These are phyloP conservation scores for Friedmanniomyces endolithicus DNA, from an alignment of 495 filamentous ascomycete genomes.

Conservation along the genomic window DNA sequence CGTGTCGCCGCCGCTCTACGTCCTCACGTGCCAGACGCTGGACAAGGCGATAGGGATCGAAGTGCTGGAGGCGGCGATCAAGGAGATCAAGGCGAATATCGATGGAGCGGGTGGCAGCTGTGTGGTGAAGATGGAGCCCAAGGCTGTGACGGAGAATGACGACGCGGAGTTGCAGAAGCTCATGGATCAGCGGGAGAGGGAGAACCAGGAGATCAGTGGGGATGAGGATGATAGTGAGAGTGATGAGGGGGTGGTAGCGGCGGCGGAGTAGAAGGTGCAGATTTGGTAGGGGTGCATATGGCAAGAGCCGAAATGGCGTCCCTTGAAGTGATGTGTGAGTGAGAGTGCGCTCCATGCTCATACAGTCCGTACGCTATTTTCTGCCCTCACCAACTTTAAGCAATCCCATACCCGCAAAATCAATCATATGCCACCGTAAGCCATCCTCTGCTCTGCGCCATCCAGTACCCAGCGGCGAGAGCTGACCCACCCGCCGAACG, in stretches of 20 bases:
- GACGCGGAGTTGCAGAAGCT: conserved; percentile 91
- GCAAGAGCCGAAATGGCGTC: too few species aligned
- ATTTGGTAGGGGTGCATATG: too few species aligned
- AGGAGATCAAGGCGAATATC: conserved; percentile 68
- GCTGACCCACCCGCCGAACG: too few species aligned
- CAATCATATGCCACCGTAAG: too few species aligned
- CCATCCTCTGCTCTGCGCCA: too few species aligned
- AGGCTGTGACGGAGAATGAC: conserved; percentile 96
- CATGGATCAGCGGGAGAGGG: conserved; percentile 97
- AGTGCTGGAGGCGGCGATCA: conserved; percentile 74
- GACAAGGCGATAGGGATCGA: conserved; percentile 81
- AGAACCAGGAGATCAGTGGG: conserved; percentile 92
- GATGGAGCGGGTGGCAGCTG: conserved; percentile 60
- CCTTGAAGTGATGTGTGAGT: too few species aligned
- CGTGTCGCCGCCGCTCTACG: conserved; percentile 89
- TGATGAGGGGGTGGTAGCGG: conserved; percentile 52
- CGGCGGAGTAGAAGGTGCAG: conserved; percentile 14
- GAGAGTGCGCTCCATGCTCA: too few species aligned
- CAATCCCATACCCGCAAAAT: too few species aligned
- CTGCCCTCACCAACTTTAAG: too few species aligned
- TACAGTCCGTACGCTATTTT: too few species aligned
- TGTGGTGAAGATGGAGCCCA: conserved; percentile 89
- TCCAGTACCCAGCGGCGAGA: too few species aligned
- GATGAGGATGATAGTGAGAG: conserved; percentile 90
- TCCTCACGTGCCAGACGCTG: conserved; percentile 81